phyloP scores from a whole-genome alignment of 2,329 filamentous ascomycete genomes.

The Chaetomiaceae sp. region DNA sequence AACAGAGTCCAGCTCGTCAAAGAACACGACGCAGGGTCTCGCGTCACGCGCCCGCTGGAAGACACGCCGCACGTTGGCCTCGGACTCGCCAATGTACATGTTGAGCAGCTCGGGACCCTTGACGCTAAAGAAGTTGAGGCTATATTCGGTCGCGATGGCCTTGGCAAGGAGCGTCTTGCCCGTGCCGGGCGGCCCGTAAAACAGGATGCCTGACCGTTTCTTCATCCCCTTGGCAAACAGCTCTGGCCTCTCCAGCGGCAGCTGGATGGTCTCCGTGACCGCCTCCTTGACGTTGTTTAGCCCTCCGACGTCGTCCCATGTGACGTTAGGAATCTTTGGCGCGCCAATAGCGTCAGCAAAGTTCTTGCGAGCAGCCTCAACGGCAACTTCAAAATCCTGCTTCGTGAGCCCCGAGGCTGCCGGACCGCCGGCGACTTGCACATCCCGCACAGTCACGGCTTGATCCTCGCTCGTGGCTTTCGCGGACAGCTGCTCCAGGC shows the following conservation, averaged over 20 bases:
- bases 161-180: slow-evolving; percentile 91
- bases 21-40: slow-evolving; percentile 85
- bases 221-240: slow-evolving; percentile 97
- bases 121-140: slow-evolving; percentile 89
- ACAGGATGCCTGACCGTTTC: slow-evolving; percentile 89
- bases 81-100: slow-evolving; percentile 94
- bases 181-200: slow-evolving; percentile 87
- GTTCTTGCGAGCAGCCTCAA: slow-evolving; percentile 93
- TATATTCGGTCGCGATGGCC: slow-evolving; percentile 90
- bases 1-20: slow-evolving; percentile 88
- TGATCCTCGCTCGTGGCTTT: slow-evolving; percentile 37
- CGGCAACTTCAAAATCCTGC: slow-evolving; percentile 83
- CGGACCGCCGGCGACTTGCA: slow-evolving; percentile 83
- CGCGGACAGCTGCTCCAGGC: slow-evolving; percentile 68
- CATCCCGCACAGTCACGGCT: slow-evolving; percentile 66
- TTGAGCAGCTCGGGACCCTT: slow-evolving; percentile 89
- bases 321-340: slow-evolving; percentile 95
- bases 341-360: slow-evolving; percentile 97
- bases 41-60: slow-evolving; percentile 86
- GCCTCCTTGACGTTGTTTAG: slow-evolving; percentile 92
- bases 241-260: slow-evolving; percentile 86
- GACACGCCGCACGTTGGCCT: slow-evolving; percentile 84
- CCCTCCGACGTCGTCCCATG: slow-evolving; percentile 93
- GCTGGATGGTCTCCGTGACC: slow-evolving; percentile 93
- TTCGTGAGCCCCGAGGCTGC: slow-evolving; percentile 74